Evolutionary conservation across 805 yeast species (phyloP).

Genomic region (Teunomyces gatunensis): DNA sequence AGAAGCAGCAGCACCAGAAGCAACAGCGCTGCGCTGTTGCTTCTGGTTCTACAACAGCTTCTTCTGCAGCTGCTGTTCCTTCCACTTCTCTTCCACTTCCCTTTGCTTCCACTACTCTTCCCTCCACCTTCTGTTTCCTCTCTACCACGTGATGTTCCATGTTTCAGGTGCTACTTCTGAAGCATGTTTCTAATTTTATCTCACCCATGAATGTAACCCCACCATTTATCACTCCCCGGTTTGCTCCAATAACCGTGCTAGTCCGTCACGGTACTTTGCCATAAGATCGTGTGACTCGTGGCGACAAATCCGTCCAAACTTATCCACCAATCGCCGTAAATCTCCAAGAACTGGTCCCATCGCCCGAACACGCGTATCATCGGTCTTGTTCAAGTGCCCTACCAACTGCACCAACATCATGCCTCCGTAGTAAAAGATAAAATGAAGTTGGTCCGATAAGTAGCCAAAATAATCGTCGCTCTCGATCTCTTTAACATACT

Average conservation of each 20-base stretch:
- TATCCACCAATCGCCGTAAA: slow-evolving; percentile 22
- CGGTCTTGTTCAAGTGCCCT: slow-evolving; percentile 8
- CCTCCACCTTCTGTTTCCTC: too few species aligned
- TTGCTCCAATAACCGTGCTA: slow-evolving; percentile 1
- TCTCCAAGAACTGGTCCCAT: slow-evolving; percentile 8
- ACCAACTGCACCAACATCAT: slow-evolving; percentile 32
- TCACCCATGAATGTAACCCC: too few species aligned
- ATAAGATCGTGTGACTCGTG: slow-evolving; percentile 28
- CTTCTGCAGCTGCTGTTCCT: too few species aligned
- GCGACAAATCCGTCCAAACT: slow-evolving; percentile 28
- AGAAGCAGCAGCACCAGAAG: too few species aligned
- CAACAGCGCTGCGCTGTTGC: too few species aligned
- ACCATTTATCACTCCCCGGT: too few species aligned
- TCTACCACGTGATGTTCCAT: too few species aligned
- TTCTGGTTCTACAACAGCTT: too few species aligned
- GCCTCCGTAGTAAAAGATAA: slow-evolving; percentile 46
- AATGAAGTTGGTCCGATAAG: slow-evolving; percentile 68
- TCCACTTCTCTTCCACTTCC: too few species aligned
- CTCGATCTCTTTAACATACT: slow-evolving; percentile 37
- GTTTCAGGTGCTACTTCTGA: too few species aligned
- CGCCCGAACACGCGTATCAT: not conserved
- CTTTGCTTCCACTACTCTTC: too few species aligned
- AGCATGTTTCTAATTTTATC: too few species aligned
- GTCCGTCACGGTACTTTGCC: slow-evolving; percentile 26
- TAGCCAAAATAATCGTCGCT: slow-evolving; percentile 62